Percentiles rank a stretch among this genome's conserved stretches.
phyloP scores from a whole-genome alignment of 192 early-diverging fungal species.

The Podila clonocystis region DNA sequence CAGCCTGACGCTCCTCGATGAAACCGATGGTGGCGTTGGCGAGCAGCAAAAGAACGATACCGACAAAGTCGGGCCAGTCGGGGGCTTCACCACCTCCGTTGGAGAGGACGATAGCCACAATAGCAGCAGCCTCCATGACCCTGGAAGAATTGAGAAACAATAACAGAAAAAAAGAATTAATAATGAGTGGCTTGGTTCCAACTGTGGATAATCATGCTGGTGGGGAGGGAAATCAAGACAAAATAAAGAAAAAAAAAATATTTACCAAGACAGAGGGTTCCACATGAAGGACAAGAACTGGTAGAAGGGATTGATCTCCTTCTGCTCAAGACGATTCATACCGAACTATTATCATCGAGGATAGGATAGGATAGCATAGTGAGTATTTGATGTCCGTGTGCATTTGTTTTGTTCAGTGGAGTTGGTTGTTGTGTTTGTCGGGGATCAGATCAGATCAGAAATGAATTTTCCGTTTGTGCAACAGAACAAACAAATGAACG shows the following conservation, averaged over 20 bases:
- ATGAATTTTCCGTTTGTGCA: neutral
- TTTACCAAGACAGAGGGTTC: constrained; percentile 78
- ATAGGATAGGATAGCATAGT: neutral
- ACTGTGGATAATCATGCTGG: neutral
- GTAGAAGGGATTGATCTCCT: constrained; percentile 82
- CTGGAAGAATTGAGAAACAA: neutral
- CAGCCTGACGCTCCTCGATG: constrained; percentile 90
- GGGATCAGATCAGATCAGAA: too few relatives aligned
- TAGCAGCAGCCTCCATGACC: constrained; percentile 89
- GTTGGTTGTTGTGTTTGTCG: neutral
- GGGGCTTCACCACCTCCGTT: constrained; percentile 74
- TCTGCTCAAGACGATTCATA: constrained; percentile 75
- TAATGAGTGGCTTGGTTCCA: constrained; percentile 7
- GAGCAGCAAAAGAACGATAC: constrained; percentile 82
- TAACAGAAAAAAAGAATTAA: neutral
- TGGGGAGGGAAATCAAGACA: neutral
- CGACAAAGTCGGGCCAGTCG: constrained; percentile 89
- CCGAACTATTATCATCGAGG: constrained; percentile 65
- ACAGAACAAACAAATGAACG: neutral
- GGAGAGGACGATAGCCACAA: constrained; percentile 81
- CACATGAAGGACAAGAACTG: constrained; percentile 90
- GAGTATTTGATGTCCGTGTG: neutral
- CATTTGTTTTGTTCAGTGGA: neutral
- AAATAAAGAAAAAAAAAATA: neutral
- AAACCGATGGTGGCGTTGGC: constrained; percentile 90